phyloP scores from a whole-genome alignment of 371 early-diverging fungal genomes.

The Antonospora locustae region DNA sequence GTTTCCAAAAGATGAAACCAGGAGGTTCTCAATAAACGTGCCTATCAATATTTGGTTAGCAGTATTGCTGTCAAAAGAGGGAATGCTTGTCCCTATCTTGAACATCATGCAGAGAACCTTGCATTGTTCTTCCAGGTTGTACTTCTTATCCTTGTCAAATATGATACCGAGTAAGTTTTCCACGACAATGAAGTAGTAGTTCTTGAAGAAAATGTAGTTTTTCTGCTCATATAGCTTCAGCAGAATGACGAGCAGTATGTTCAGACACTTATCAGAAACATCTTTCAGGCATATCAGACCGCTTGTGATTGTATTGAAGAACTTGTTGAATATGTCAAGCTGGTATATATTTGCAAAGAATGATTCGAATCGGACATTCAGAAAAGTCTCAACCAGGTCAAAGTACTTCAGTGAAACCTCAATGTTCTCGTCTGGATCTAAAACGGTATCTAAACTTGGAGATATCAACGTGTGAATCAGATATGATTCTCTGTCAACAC shows the following conservation, averaged over 20 bases:
- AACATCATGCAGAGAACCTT: conserved; percentile 26
- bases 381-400: conserved; percentile 14
- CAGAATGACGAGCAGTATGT: conserved; percentile 17
- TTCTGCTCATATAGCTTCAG: conserved; percentile 22
- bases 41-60: conserved; percentile 14
- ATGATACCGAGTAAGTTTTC: conserved; percentile 48
- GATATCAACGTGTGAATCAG: conserved; percentile 28
- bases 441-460: conserved; percentile 24
- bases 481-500: conserved; percentile 28
- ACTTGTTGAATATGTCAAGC: conserved; percentile 2
- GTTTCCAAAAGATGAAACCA: conserved; percentile 35
- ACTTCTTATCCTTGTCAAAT: conserved; percentile 43
- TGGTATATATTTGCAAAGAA: conserved; percentile 27
- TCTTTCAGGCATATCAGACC: conserved; percentile 29
- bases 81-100: conserved; percentile 15
- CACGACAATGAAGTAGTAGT: conserved; percentile 26
- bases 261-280: conserved; percentile 19
- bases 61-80: conserved; percentile 8
- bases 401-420: conserved; percentile 30
- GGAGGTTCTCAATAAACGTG: conserved; percentile 16
- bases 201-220: conserved; percentile 25
- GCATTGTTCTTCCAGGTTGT: conserved; percentile 25
- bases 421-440: conserved; percentile 34
- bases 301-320: conserved; percentile 27
- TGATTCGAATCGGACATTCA: conserved; percentile 10